phyloP scores from a whole-genome alignment of 2,329 filamentous ascomycete species.

The Alternaria arborescens region DNA sequence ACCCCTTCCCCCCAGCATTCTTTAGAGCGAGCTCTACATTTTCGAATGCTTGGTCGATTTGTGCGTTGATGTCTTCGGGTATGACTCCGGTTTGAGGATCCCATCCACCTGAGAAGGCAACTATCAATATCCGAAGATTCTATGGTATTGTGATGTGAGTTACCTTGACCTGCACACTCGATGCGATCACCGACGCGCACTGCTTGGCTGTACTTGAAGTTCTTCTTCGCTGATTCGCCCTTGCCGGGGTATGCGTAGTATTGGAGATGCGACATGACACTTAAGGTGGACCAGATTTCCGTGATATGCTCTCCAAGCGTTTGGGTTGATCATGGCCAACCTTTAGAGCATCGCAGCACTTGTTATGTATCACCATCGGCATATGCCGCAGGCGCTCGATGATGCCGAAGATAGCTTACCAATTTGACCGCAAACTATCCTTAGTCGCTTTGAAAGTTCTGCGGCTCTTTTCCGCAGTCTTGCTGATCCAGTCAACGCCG shows the following conservation, averaged over 20 bases:
- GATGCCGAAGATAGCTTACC: neutral
- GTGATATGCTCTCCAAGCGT: too few relatives aligned
- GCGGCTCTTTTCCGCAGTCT: neutral
- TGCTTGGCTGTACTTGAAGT: conserved; percentile 47
- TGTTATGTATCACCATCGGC: neutral
- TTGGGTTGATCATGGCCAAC: too few relatives aligned
- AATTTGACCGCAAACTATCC: neutral
- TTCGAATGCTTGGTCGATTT: conserved; percentile 59
- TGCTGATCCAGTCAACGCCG: neutral
- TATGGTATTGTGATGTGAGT: too few relatives aligned
- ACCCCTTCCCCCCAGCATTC: conserved; percentile 64
- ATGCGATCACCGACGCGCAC: conserved; percentile 49
- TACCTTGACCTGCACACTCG: conserved; percentile 51
- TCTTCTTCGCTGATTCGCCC: conserved; percentile 48
- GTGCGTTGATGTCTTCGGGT: conserved; percentile 31
- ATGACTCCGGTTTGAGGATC: conserved; percentile 32
- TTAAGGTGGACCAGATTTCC: neutral
- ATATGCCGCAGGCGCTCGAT: neutral
- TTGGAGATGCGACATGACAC: conserved; percentile 28
- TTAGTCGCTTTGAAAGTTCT: neutral
- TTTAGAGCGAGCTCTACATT: conserved; percentile 64
- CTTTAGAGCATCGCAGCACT: neutral
- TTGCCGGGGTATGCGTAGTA: conserved; percentile 53
- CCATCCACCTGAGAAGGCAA: conserved; percentile 45
- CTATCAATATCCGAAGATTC: too few relatives aligned